Conservation (phyloP, 2,329 filamentous ascomycete genomes). For the Aspergillus jensenii region DNA sequence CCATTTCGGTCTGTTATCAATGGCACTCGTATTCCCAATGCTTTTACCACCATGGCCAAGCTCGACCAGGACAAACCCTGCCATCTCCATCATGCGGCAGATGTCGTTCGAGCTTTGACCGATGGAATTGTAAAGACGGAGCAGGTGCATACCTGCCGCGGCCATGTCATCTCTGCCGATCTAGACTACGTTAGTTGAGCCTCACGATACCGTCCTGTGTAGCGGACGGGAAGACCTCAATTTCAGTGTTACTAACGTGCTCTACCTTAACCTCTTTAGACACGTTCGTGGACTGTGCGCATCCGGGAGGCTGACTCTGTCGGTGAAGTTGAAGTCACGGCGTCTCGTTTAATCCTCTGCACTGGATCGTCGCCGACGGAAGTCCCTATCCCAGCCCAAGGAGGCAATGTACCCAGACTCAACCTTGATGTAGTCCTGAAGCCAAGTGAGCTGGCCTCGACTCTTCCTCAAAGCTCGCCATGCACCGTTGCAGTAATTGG, state of each 20-base stretch:
- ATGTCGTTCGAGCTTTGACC: conserved; percentile 52
- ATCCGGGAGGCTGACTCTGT: conserved; percentile 29
- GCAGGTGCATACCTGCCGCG: conserved; percentile 33
- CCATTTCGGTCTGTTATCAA: conserved; percentile 55
- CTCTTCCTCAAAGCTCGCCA: conserved; percentile 37
- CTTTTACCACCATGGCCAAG: conserved; percentile 53
- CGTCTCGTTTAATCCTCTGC: conserved; percentile 55
- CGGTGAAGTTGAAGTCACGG: conserved; percentile 34
- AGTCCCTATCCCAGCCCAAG: conserved; percentile 43
- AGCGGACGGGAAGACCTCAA: neutral
- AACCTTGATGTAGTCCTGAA: conserved; percentile 58
- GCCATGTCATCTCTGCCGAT: conserved; percentile 36
- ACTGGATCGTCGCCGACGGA: conserved; percentile 56
- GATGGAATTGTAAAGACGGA: conserved; percentile 40
- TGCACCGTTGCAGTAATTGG: conserved; percentile 58
- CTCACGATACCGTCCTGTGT: neutral
- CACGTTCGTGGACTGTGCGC: conserved; percentile 34
- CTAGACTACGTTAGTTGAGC: conserved; percentile 28
- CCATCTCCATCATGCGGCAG: conserved; percentile 57
- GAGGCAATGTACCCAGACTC: conserved; percentile 43
- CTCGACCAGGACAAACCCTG: conserved; percentile 60
- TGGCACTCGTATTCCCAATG: conserved; percentile 51
- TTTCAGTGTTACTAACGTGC: conserved; percentile 14
- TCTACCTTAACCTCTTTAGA: conserved; percentile 13
- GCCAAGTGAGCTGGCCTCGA: conserved; percentile 48